Evolutionary conservation across 1,139 yeast genomes (phyloP).

Genomic region (Magnusiomyces magnusii): DNA sequence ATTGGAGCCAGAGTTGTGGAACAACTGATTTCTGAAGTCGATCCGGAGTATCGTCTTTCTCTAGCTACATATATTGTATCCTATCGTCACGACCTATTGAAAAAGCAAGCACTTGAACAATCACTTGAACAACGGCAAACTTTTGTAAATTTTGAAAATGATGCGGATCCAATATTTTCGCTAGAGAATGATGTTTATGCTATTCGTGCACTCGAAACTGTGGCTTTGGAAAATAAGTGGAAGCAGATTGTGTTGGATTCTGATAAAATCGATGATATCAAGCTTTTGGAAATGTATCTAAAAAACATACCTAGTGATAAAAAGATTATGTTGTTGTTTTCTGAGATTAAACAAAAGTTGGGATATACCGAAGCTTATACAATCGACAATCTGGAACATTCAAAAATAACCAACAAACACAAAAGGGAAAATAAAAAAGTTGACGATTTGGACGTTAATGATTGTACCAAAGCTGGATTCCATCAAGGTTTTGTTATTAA

Average conservation of each 20-base stretch:
- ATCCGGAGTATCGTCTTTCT: constrained; percentile 2
- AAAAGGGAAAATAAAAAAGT: neutral
- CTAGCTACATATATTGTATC: constrained; percentile 4
- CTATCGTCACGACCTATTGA: constrained; percentile 1
- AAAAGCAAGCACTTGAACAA: neutral
- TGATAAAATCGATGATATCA: constrained; percentile 5
- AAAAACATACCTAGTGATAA: neutral
- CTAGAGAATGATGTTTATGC: constrained; percentile 4
- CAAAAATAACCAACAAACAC: neutral
- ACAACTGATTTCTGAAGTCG: constrained; percentile 2
- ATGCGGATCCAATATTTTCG: neutral
- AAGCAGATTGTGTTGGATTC: neutral
- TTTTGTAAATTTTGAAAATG: neutral
- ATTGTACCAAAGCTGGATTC: no score
- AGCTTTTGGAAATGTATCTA: neutral
- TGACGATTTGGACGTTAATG: no score
- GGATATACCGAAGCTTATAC: neutral
- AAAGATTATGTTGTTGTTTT: neutral
- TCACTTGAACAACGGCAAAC: neutral
- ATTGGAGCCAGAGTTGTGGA: neutral
- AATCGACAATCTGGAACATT: neutral
- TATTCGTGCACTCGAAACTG: neutral
- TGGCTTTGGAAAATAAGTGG: neutral
- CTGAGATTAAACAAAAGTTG: neutral
- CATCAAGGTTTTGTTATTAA: no score